Base-by-base conservation (phyloP, 257 asterid species). In the Jasminum sambac region DNA sequence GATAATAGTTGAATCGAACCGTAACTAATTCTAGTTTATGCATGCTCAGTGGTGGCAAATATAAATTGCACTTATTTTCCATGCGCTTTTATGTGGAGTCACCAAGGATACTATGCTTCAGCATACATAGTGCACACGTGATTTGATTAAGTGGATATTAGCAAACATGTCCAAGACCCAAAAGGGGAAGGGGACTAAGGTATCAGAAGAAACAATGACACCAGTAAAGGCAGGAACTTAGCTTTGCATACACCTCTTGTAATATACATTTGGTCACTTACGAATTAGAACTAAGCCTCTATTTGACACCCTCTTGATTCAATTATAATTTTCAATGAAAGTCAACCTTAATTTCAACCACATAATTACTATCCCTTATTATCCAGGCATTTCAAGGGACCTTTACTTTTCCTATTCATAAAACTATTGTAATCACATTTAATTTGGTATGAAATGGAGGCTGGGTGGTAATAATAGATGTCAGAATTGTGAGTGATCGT, bases 1-100 rank as follows among this genome's bases (percentile, higher is more conserved):
- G 67, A 61, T 74, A 37, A 80, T 66, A 67, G 68, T 60, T 61
- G 13, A 66, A 65, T 57, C 40, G 26, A 77, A 71, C n/a, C 26
- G 30, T 52, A 44, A 36, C 63, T 48, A 39, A 4, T 61, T 25
- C 2, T 71, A 46, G 64, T 70, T 40, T 44, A 26, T 62, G 57
- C 62, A 63, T 46, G 67, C 43, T 74, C 48, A 43, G 52, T 39
- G 70, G 44, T 61, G 66, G 72, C 66, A 37, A 13, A 30, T 38
- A 61, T 16, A 66, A 50, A 40, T 61, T 13, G 14, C 62, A 57
- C 74, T 25, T 50, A 26, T 60, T 37, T 67, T 65, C 39, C 34
- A 37, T 40, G 23, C 52, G 19, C 48, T 70, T 78, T 59, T 72
- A 25, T 36, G 16, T 64, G 72, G 25, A 37, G 66, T 64, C 67